These are phyloP conservation scores for Sphaerulina populicola DNA, from an alignment of 2,329 filamentous ascomycete genomes.

Conservation along the genomic window DNA sequence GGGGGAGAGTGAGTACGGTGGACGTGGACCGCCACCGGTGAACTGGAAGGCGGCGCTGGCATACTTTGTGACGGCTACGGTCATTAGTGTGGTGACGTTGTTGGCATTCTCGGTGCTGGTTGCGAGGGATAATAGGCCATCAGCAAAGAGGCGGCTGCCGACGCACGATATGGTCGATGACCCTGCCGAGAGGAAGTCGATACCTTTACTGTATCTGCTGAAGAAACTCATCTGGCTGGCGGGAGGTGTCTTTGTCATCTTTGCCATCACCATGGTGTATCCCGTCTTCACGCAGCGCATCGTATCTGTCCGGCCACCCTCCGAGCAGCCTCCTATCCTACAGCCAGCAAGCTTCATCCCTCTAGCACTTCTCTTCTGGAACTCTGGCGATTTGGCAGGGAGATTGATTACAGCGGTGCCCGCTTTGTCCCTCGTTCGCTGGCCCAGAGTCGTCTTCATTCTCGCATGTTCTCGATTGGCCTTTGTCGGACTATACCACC, in stretches of 20 bases:
- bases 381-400: conserved; percentile 73
- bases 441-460: conserved; percentile 59
- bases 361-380: conserved; percentile 87
- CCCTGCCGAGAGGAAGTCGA: conserved; percentile 15
- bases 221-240: conserved; percentile 71
- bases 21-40: conserved; percentile 33
- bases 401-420: conserved; percentile 58
- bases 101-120: conserved; percentile 67
- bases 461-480: conserved; percentile 56
- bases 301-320: conserved; percentile 35
- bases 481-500: conserved; percentile 75
- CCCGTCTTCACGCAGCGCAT: conserved; percentile 70
- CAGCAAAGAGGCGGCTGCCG: conserved; percentile 13
- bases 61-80: conserved; percentile 83
- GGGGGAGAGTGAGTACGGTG: conserved; percentile 2
- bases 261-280: conserved; percentile 84
- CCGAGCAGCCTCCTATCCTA: conserved; percentile 51
- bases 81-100: conserved; percentile 62
- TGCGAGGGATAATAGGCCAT: conserved; percentile 30
- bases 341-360: conserved; percentile 76
- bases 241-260: conserved; percentile 69
- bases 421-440: conserved; percentile 49
- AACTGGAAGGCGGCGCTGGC: conserved; percentile 67
- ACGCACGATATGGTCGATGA: conserved; percentile 6
- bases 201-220: conserved; percentile 60